Evolutionary conservation across 108 stramenopile species (phyloP).

Genomic region (Cyclotella distinguenda): DNA sequence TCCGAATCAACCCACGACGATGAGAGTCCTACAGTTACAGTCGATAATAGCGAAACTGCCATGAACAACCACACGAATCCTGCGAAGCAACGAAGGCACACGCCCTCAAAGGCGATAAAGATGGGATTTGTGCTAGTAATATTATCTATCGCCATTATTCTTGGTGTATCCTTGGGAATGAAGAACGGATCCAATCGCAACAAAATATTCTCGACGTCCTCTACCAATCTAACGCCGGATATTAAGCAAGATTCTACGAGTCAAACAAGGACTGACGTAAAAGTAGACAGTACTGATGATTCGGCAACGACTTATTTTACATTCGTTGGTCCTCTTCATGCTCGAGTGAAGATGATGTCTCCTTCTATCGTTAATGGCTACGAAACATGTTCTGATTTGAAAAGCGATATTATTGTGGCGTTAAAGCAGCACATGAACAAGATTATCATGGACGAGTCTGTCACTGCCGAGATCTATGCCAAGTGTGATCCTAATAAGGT

Average conservation of each 20-base stretch:
- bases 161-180: not conserved
- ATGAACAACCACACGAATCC: too few relatives aligned
- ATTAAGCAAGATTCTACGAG: not conserved
- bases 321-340: constrained; percentile 17
- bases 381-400: constrained; percentile 29
- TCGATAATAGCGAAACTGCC: too few relatives aligned
- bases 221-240: not conserved
- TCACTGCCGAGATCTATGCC: constrained; percentile 3
- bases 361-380: constrained; percentile 22
- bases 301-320: not conserved
- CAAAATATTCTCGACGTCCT: not conserved
- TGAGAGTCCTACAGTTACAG: too few relatives aligned
- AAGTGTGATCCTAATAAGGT: constrained; percentile 17
- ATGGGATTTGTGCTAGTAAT: not conserved
- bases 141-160: not conserved
- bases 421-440: constrained; percentile 28
- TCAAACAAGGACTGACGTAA: not conserved
- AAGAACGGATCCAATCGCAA: not conserved
- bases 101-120: not conserved
- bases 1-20: too few relatives aligned
- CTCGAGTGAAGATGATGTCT: constrained; percentile 11
- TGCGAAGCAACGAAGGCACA: too few relatives aligned
- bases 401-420: constrained; percentile 26
- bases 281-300: not conserved
- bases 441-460: constrained; percentile 21